Base-by-base conservation (phyloP, 306 rosid species). In the Aeschynomene evenia region DNA sequence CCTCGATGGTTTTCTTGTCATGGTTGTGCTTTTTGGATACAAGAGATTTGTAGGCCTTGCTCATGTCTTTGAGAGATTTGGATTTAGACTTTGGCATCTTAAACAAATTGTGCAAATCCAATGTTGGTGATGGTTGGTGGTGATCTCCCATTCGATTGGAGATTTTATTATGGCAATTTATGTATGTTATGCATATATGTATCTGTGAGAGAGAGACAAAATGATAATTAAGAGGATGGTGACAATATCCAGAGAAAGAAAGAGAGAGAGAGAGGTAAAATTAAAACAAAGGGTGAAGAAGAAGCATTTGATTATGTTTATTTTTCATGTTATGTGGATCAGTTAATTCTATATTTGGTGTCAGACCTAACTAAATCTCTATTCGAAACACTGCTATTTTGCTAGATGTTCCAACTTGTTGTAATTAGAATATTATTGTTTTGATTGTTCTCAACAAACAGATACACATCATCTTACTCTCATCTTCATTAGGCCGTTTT, bases 31-130 rank as follows among this genome's bases (percentile, higher is more conserved):
- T 7, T 61, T 55, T 75, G 45, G 68, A 52, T 7, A 82, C 68
- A 26, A 82, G 18, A 13, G 66, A 75, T 82, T 79, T 82, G 73
- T 36, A 82, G 54, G 65, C 93, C 72, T 81, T 89, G 86, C 87
- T 57, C 8, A 91, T 66, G 8, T 86, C 88, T 80, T 85, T 87
- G 29, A 89, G 57, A 3, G 92, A 65, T 42, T 70, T 60, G 31
- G 29, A 69, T 48, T 77, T 84, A n/a, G 88, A 62, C 15, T 76
- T 84, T 18, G 89, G 69, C 19, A 89, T 77, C 54, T 86, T 81
- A 23, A 87, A 81, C 75, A 89, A 34, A 48, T 54, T 39, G 69
- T 81, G 73, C 57, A 85, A 65, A 79, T 89, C 96, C 6, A 83
- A 40, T 23, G 85, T 31, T 9, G 75, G 79, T 18, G 83, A 85